A percentile compares a stretch with the other conserved stretches of the same genome.
Conservation (phyloP, 805 yeast species). For the Priceomyces medius region DNA sequence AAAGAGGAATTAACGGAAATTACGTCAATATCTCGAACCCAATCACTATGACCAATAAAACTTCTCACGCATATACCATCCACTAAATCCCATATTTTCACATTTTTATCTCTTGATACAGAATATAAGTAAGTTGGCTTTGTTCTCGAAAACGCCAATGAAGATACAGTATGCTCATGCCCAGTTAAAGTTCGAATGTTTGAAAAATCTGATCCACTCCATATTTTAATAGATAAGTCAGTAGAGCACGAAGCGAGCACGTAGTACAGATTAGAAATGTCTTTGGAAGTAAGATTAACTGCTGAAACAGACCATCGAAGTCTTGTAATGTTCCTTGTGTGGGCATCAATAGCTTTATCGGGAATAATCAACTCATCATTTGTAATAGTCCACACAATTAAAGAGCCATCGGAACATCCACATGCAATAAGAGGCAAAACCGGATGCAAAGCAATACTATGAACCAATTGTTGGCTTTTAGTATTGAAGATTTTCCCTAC, state of each 20-base stretch:
- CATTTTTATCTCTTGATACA: conserved; percentile 61
- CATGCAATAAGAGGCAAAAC: conserved; percentile 60
- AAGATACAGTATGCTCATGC: conserved; percentile 83
- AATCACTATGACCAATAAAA: conserved; percentile 79
- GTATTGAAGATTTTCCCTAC: conserved; percentile 47
- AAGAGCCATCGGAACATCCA: conserved; percentile 70
- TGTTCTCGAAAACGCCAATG: conserved; percentile 50
- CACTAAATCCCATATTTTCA: conserved; percentile 64
- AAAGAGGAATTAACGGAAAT: conserved; percentile 17
- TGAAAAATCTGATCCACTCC: conserved; percentile 58
- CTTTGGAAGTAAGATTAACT: conserved; percentile 24
- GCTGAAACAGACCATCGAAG: conserved; percentile 52
- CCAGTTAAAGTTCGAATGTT: conserved; percentile 69
- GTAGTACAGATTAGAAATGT: conserved; percentile 17
- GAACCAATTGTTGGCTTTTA: conserved; percentile 56
- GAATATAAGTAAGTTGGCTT: conserved; percentile 52
- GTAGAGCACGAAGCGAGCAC: conserved; percentile 51
- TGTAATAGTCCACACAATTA: conserved; percentile 68
- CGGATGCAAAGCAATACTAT: conserved; percentile 72
- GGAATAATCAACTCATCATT: conserved; percentile 58
- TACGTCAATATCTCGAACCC: conserved; percentile 72
- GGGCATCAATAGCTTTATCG: conserved; percentile 66
- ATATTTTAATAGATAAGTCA: conserved; percentile 61
- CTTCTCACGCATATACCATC: conserved; percentile 68
- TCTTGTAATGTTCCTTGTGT: conserved; percentile 65